These are phyloP conservation scores for Cytospora mali DNA, from an alignment of 2,329 filamentous ascomycete genomes.

Conservation along the genomic window DNA sequence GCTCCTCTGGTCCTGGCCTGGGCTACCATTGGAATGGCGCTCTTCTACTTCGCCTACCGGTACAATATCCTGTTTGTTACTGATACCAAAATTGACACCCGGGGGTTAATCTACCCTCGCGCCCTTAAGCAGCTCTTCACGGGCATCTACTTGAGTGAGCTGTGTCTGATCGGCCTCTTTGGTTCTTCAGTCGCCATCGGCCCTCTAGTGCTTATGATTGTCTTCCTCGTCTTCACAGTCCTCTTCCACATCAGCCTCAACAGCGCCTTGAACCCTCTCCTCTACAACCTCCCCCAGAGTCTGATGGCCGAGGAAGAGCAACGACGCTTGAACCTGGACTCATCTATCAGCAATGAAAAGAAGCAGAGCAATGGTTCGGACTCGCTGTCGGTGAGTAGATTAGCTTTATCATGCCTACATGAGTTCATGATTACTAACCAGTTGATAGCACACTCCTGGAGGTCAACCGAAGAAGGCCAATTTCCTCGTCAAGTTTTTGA, in stretches of 20 bases:
- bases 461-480: slow-evolving; percentile 55
- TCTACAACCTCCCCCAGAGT: slow-evolving; percentile 80
- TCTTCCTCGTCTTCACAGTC: slow-evolving; percentile 73
- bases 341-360: slow-evolving; percentile 26
- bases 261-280: slow-evolving; percentile 71
- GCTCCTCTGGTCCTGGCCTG: slow-evolving; percentile 84
- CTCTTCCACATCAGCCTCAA: slow-evolving; percentile 77
- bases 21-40: slow-evolving; percentile 72
- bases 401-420: neutral
- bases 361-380: slow-evolving; percentile 31
- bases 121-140: slow-evolving; percentile 83
- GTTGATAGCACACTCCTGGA: slow-evolving; percentile 19
- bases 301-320: slow-evolving; percentile 52
- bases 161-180: slow-evolving; percentile 85
- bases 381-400: slow-evolving; percentile 30
- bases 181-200: slow-evolving; percentile 67
- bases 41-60: slow-evolving; percentile 86
- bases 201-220: slow-evolving; percentile 74
- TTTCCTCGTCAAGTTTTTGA: slow-evolving; percentile 68
- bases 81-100: slow-evolving; percentile 80
- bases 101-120: slow-evolving; percentile 84
- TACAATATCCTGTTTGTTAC: slow-evolving; percentile 91
- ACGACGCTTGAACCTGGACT: slow-evolving; percentile 33
- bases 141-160: slow-evolving; percentile 79
- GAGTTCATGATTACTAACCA: neutral